phyloP scores from a whole-genome alignment of 1,284 basidiomycete genomes.

The Pterulicium gracile region DNA sequence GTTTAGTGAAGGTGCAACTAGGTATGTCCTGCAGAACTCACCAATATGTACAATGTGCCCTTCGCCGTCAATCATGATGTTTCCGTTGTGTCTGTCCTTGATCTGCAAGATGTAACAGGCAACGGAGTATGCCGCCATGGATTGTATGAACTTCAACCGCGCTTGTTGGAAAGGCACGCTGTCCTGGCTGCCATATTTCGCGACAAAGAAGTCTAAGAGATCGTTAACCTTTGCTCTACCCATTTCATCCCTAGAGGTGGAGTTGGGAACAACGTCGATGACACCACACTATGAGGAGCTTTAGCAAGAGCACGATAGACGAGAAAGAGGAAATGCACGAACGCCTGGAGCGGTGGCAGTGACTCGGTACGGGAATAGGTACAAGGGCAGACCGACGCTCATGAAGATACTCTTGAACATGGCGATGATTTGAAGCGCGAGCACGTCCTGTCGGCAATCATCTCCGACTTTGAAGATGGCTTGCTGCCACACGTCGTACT shows the following conservation, averaged over 20 bases:
- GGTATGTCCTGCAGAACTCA: constrained; percentile 22
- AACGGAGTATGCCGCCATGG: constrained; percentile 99
- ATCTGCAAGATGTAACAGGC: constrained; percentile 97
- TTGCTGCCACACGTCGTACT: constrained; percentile 92
- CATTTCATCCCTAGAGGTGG: constrained; percentile 99
- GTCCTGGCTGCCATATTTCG: constrained; percentile 88
- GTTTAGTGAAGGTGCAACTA: constrained; percentile 3
- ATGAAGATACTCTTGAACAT: constrained; percentile 99
- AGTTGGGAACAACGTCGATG: constrained; percentile 97
- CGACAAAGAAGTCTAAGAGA: constrained; percentile 88
- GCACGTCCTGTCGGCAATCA: constrained; percentile 95
- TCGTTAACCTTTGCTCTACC: constrained; percentile 98
- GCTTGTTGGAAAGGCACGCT: constrained; percentile 88
- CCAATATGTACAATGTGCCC: constrained; percentile 95
- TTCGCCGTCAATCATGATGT: constrained; percentile 98
- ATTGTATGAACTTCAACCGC: constrained; percentile 93
- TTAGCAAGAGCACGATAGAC: constrained; percentile 4
- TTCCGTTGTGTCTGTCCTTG: constrained; percentile 97
- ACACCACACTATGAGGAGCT: constrained; percentile 73
- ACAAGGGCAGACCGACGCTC: constrained; percentile 80
- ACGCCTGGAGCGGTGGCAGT: constrained; percentile 96
- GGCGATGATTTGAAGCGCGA: constrained; percentile 94
- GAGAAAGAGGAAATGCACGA: constrained; percentile 20
- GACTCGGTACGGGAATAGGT: constrained; percentile 94
- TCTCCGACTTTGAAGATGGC: constrained; percentile 99